Conservation (phyloP, 129 eudicot genomes). For the Artemisia argyi region DNA sequence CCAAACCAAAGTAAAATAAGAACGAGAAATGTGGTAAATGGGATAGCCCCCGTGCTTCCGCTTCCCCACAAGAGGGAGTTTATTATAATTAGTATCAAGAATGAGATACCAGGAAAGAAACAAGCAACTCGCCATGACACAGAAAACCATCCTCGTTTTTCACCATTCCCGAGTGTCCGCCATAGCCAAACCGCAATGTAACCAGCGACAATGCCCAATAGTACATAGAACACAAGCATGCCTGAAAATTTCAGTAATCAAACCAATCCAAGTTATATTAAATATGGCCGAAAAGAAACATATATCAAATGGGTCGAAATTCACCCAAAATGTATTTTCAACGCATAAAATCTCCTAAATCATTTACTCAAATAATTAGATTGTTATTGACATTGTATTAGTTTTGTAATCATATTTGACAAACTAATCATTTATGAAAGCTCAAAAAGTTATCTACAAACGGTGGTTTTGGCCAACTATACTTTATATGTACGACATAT, state of each 20-base stretch:
- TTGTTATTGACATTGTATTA: neutral
- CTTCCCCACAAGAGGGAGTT: constrained; percentile 41
- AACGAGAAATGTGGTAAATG: constrained; percentile 26
- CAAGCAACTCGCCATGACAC: constrained; percentile 36
- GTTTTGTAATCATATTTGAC: neutral
- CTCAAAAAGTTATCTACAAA: too few relatives aligned
- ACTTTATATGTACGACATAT: neutral
- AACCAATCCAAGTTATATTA: neutral
- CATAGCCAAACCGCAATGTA: constrained; percentile 33
- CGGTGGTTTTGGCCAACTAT: too few relatives aligned
- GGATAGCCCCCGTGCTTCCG: constrained; percentile 34
- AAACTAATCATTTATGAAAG: too few relatives aligned
- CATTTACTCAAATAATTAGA: neutral
- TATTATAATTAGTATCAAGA: constrained; percentile 26
- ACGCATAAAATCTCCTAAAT: neutral
- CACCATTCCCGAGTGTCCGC: constrained; percentile 17
- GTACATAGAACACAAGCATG: constrained; percentile 35
- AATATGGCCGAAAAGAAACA: neutral
- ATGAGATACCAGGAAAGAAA: constrained; percentile 32
- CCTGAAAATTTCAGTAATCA: constrained; percentile 14
- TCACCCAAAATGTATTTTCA: neutral
- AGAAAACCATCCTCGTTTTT: constrained; percentile 26
- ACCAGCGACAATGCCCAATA: constrained; percentile 31
- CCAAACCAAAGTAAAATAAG: constrained; percentile 36
- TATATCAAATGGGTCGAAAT: neutral